These are phyloP conservation scores for Heliosperma pusillum DNA, from an alignment of 148 eudicot species.

Conservation along the genomic window DNA sequence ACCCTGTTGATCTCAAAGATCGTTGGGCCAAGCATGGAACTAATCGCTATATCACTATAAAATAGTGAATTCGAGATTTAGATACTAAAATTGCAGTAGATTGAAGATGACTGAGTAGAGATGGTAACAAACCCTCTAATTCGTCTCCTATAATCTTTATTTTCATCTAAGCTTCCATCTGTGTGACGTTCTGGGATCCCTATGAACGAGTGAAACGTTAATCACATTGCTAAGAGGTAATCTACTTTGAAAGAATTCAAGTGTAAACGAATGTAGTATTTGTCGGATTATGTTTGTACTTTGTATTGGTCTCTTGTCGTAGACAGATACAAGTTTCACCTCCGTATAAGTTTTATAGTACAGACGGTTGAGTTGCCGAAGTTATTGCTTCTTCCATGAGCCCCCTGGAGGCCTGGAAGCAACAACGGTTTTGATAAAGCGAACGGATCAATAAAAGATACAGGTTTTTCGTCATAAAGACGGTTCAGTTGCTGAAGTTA, in stretches of 20 bases:
- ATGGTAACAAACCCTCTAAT: neutral
- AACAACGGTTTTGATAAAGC: too few relatives aligned
- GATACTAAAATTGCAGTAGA: slow-evolving; percentile 11
- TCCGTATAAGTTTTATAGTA: neutral
- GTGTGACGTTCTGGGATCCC: neutral
- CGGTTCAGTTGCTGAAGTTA: too few relatives aligned
- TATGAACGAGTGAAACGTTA: neutral
- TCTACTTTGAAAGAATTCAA: slow-evolving; percentile 15
- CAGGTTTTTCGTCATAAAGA: too few relatives aligned
- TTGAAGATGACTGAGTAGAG: slow-evolving; percentile 11
- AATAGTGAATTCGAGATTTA: slow-evolving; percentile 5
- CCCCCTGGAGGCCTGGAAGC: too few relatives aligned
- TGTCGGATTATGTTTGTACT: neutral
- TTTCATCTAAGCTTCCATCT: neutral
- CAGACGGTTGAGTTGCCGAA: neutral
- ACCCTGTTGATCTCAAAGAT: slow-evolving; percentile 78
- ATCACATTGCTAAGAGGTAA: neutral
- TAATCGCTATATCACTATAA: slow-evolving; percentile 88
- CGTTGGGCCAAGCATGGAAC: slow-evolving; percentile 98
- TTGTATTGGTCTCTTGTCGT: slow-evolving; percentile 7
- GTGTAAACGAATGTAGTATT: slow-evolving; percentile 23
- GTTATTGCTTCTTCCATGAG: too few relatives aligned
- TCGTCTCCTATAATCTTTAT: neutral
- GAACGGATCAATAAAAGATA: too few relatives aligned
- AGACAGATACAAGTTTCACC: slow-evolving; percentile 2